Evolutionary conservation across 2,329 filamentous ascomycete genomes (phyloP), one percentile per base, ranked within the genome.

Genomic region (Cyphellophora europaea): DNA sequence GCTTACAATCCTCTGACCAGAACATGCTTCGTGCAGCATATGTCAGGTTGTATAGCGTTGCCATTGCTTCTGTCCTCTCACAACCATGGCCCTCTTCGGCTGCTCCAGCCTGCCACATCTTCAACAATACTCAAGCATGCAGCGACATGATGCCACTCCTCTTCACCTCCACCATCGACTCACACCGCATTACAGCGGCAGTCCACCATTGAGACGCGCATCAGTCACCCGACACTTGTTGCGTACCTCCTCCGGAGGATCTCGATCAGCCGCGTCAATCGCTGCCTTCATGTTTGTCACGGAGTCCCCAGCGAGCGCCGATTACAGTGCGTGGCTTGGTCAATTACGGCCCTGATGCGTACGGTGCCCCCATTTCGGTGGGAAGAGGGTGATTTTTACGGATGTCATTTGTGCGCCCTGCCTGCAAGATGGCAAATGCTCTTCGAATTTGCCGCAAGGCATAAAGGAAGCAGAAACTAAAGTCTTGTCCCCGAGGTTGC

Each of bases 391-490:
- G 85, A 76, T 77, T 93, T 95, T 95, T 93, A 12, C 69, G 72
- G 85, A 93, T 79, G 85, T 88, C 63, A 76, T 94, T 95, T 93
- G 84, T 82, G 73, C 84, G 84, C 72, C 78, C 69, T 55, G 69
- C 74, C 74, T 60, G 56, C 55, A 51, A 55, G 47, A 43, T 53
- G 32, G 40, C 41, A 41, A 47, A 45, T 45, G 50, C 51, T 53
- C 55, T 49, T 54, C 50, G 36, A 50, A 35, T 30, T 43, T 49
- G 51, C 52, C 30, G 21, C n/a, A 27, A 38, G 36, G 55, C 30
- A 39, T 33, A 11, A 39, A 52, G 53, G 76, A 76, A 77, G 81
- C 79, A 82, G 80, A 88, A 67, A 82, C 67, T 81, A 93, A 94
- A 95, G 87, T 91, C 84, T 66, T 77, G 80, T 93, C 85, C 79